Percentiles rank a stretch among this genome's conserved stretches.
Conservation (phyloP, 2,329 filamentous ascomycete genomes). For the Claviceps fusiformis region DNA sequence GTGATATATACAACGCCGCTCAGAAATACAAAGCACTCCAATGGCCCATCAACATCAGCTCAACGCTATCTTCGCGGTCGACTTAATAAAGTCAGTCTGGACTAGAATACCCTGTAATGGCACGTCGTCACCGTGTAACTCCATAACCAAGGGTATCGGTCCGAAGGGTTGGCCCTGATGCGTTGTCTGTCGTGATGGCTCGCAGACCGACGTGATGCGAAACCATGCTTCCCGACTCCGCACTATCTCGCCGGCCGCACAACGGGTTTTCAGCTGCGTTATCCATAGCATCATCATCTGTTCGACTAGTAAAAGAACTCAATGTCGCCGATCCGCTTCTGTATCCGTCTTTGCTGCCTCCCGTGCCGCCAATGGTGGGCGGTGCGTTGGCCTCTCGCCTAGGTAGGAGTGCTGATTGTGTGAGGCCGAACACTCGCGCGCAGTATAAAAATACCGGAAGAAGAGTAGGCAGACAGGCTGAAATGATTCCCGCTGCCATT, state of each 20-base stretch:
- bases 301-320: constrained; percentile 7
- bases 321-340: constrained; percentile 9
- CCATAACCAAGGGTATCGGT: constrained; percentile 19
- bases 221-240: constrained; percentile 12
- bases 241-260: constrained; percentile 20
- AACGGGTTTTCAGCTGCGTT: constrained; percentile 11
- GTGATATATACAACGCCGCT: not conserved
- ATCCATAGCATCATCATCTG: constrained; percentile 5
- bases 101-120: constrained; percentile 26
- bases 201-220: not conserved
- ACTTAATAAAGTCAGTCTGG: constrained; percentile 21
- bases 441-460: constrained; percentile 28
- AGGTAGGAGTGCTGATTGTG: constrained; percentile 11
- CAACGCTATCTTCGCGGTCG: constrained; percentile 6
- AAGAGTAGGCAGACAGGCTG: constrained; percentile 38
- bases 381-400: constrained; percentile 13
- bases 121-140: constrained; percentile 23
- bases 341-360: not conserved
- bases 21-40: not conserved
- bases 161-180: constrained; percentile 14
- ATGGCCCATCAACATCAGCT: not conserved
- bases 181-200: not conserved
- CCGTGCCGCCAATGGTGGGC: constrained; percentile 12
- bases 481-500: constrained; percentile 35
- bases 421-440: constrained; percentile 27